Base-by-base conservation (phyloP, 106 monocot species). In the Platanthera guangdongensis region DNA sequence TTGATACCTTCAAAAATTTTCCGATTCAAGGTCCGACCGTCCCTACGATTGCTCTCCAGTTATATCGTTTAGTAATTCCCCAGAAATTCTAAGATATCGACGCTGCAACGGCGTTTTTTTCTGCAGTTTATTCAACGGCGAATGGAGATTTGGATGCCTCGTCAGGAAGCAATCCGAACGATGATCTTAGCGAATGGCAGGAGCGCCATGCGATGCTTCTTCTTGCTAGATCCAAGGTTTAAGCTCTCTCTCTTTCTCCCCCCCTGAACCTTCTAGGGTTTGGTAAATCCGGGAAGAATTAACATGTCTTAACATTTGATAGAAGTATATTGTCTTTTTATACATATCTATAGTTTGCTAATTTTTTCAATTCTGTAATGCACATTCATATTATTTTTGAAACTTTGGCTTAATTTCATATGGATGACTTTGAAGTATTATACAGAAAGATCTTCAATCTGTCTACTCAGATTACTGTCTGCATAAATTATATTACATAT, bases 121-220 rank as follows among this genome's bases (percentile, higher is more conserved):
- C 55, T n/a, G 32, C 89, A 80, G 82, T 74, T 59, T 30, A 21
- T 68, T 18, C 39, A 11, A 72, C 9, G 16, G 74, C n/a, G 7
- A 6, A 16, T 25, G 65, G 57, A 8, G 69, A 49, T 14, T 30
- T n/a, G 16, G 63, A 48, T 16, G 45, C 68, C 15, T 12, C 57
- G 21, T 49, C 69, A 45, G 60, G 25, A 22, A 57, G 49, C 7
- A 86, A 85, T 59, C 53, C 83, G 28, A 77, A 80, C 60, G 78
- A 81, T 68, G 92, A 95, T 83, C 94, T 99, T 11, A 85, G 86
- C 14, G 89, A 88, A 45, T 99, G 97, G 94, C 92, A 99, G 83
- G 86, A 91, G 87, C 78, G 75, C 49, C 97, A 94, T 62, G 94
- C 97, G 5, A 78, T 75, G 21, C 86, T 89, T 13, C 78, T 94